Evolutionary conservation across 2,329 filamentous ascomycete species (phyloP).

Genomic region (Cytospora schulzeri): DNA sequence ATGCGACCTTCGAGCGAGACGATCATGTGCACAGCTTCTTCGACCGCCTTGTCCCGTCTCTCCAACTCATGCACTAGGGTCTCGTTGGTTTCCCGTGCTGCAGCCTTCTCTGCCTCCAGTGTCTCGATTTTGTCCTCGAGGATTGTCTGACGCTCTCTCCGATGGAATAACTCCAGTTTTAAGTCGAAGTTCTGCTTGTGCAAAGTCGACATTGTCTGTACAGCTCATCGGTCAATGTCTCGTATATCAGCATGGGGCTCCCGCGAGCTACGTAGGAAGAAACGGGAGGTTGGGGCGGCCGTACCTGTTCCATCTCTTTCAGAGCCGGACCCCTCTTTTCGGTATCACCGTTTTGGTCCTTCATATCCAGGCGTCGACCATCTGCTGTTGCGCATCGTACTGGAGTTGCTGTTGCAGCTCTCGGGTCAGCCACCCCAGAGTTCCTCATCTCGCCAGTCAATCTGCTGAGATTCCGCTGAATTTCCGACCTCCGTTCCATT

Average conservation of each 20-base stretch:
- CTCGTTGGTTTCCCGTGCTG: slow-evolving; percentile 60
- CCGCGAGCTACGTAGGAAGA: neutral
- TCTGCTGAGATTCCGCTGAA: slow-evolving; percentile 45
- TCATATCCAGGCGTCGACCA: slow-evolving; percentile 47
- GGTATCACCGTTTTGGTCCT: slow-evolving; percentile 42
- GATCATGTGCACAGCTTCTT: slow-evolving; percentile 72
- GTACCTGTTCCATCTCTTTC: slow-evolving; percentile 69
- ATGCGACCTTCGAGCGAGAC: slow-evolving; percentile 63
- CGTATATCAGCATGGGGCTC: no score
- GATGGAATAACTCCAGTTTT: slow-evolving; percentile 72
- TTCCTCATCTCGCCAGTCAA: slow-evolving; percentile 42
- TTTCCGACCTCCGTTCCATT: slow-evolving; percentile 52
- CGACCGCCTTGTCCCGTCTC: slow-evolving; percentile 69
- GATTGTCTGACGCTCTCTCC: slow-evolving; percentile 62
- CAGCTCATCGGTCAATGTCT: slow-evolving; percentile 8
- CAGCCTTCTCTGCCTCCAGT: slow-evolving; percentile 55
- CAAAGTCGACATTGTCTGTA: slow-evolving; percentile 64
- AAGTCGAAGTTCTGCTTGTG: slow-evolving; percentile 79
- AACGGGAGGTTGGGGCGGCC: slow-evolving; percentile 33
- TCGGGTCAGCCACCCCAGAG: slow-evolving; percentile 43
- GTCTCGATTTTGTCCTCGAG: slow-evolving; percentile 60
- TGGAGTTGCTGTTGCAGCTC: slow-evolving; percentile 44
- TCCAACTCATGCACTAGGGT: slow-evolving; percentile 59
- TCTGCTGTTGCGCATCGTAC: slow-evolving; percentile 38
- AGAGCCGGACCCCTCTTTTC: slow-evolving; percentile 58